These are phyloP conservation scores for Didymella segeticola DNA, from an alignment of 2,329 filamentous ascomycete genomes.

Conservation along the genomic window DNA sequence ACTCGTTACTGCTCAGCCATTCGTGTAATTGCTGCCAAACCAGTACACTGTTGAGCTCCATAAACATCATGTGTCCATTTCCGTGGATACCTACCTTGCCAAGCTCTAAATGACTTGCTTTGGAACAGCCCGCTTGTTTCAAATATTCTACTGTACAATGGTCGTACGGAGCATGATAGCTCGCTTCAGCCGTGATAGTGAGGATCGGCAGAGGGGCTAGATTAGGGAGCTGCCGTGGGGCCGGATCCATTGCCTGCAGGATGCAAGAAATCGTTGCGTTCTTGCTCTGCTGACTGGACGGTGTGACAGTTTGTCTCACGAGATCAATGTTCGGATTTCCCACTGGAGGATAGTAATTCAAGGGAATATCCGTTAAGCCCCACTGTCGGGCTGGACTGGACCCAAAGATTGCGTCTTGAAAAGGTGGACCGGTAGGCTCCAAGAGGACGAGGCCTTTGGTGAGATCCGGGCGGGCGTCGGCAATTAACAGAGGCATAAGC, in stretches of 20 bases:
- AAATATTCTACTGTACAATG: slow-evolving; percentile 61
- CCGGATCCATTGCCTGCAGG: slow-evolving; percentile 41
- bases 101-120: slow-evolving; percentile 14
- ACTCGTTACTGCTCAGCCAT: background rate
- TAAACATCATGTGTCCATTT: slow-evolving; percentile 10
- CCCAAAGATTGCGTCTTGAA: slow-evolving; percentile 32
- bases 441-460: slow-evolving; percentile 58
- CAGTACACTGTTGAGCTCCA: slow-evolving; percentile 8
- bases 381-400: background rate
- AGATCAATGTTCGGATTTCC: background rate
- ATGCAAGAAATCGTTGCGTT: slow-evolving; percentile 36
- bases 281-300: background rate
- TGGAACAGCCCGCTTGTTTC: slow-evolving; percentile 46
- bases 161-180: slow-evolving; percentile 61
- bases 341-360: background rate
- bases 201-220: slow-evolving; percentile 56
- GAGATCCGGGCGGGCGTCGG: slow-evolving; percentile 56
- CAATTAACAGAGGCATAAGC: slow-evolving; percentile 53
- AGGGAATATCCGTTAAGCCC: slow-evolving; percentile 4
- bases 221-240: slow-evolving; percentile 55
- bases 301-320: background rate
- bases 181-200: slow-evolving; percentile 60
- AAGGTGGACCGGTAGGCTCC: slow-evolving; percentile 62
- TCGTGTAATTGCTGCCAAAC: background rate
- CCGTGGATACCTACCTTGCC: slow-evolving; percentile 6